Evolutionary conservation across 352 stramenopile genomes (phyloP), one percentile per base, ranked within the genome.

Genomic region (Pythium phragmiticola): DNA sequence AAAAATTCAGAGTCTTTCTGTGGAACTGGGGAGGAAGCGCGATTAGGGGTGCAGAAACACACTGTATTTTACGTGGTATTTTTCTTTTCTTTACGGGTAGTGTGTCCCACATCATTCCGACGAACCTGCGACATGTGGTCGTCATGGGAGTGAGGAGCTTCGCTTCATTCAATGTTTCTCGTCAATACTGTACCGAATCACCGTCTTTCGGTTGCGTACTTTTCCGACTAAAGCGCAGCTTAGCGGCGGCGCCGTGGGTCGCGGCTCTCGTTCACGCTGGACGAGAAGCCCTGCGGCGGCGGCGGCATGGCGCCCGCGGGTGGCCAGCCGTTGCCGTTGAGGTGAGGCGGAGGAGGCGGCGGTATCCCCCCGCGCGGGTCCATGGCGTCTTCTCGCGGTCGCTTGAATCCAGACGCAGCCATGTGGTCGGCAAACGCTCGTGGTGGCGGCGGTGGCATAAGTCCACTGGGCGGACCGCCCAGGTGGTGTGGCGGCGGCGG

Each of bases 241-340:
- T 23, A 69, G 47, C 67, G 67, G 11, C 67, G 67, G 23, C 67
- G 67, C 12, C 67, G 67, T 46, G 67, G 67, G 23, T 73, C 67
- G 50, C 67, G 67, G 14, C 51, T 69, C 60, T 73, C 67, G 52
- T 73, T 73, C 7, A 72, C 60, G 48, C 54, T 68, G 23, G 65
- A 72, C 21, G 61, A 42, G 39, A 50, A 65, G 17, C 57, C 51
- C 47, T 46, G 65, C 21, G 64, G 42, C 26, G 47, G 45, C 11
- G 57, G 57, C 9, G 46, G 45, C 57, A 63, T 56, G n/a, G 34
- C 52, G 19, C 58, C 36, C 2, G 13, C 47, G 0, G 62, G 53
- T 2, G 62, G 54, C 62, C 62, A 63, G 39, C 39, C 59, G 17
- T 47, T 47, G 26, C 48, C 26, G 49, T 46, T 16, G 42, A 47